Percentiles rank a stretch among this genome's conserved stretches.
Conservation (phyloP, 352 stramenopile genomes). For the Phytophthora pinifolia region DNA sequence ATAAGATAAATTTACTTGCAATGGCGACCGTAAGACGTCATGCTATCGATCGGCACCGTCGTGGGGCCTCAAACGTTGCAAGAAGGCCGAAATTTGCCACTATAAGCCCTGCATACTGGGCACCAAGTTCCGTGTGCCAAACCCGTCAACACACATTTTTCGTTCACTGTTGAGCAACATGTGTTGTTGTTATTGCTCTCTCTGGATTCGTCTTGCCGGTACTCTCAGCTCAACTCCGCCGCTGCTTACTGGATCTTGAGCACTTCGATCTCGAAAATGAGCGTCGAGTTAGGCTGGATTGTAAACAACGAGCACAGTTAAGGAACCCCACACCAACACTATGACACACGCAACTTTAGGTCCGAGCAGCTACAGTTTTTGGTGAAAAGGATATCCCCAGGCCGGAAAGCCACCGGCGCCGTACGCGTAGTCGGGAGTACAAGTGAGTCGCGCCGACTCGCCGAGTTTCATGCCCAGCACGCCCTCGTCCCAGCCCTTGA, state of each 20-base stretch:
- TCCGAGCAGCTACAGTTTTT: constrained; percentile 14
- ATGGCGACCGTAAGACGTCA: too few relatives aligned
- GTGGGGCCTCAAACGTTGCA: too few relatives aligned
- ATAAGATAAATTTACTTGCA: too few relatives aligned
- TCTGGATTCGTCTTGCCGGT: too few relatives aligned
- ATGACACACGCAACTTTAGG: constrained; percentile 9
- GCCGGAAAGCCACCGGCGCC: constrained; percentile 90
- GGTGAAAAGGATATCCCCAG: constrained; percentile 88
- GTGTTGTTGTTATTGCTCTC: too few relatives aligned
- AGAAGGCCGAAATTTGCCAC: too few relatives aligned
- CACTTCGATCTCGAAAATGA: constrained; percentile 94
- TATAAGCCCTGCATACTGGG: too few relatives aligned
- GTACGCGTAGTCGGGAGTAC: constrained; percentile 95
- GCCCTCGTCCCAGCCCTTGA: constrained; percentile 95
- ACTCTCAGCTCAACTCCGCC: too few relatives aligned
- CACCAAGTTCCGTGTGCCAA: too few relatives aligned
- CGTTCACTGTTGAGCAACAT: too few relatives aligned
- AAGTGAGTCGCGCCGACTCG: constrained; percentile 91
- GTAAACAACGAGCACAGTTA: constrained; percentile 27
- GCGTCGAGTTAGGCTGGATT: constrained; percentile 92
- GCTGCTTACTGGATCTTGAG: constrained; percentile 65
- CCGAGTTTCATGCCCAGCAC: constrained; percentile 87
- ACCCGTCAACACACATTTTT: too few relatives aligned
- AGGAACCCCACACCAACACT: constrained; percentile 6
- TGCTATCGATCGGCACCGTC: background rate